Base-by-base conservation (phyloP, 2,329 filamentous ascomycete species). In the Alternaria sp. region DNA sequence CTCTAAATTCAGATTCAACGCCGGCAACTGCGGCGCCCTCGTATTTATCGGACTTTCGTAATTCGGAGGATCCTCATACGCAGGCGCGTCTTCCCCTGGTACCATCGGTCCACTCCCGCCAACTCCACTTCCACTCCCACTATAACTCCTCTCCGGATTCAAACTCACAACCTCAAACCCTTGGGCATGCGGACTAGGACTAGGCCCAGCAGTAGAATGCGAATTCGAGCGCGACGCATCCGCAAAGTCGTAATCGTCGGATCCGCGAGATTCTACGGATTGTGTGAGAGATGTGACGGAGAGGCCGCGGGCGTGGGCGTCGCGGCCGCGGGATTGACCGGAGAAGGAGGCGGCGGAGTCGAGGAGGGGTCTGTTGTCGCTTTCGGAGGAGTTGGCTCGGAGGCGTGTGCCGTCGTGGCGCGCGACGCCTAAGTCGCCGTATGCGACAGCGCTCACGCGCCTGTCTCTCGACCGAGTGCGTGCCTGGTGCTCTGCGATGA, bases 401-500 rank as follows among this genome's bases (percentile, higher is more conserved):
- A 96, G 80, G 49, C 92, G 84, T 1, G 91, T 92, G 54, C 92
- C 92, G 71, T 96, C 92, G 71, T 92, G 91, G 47, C 90, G 85
- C 1, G 91, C 92, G 14, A 94, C 87, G 33, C 92, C 92, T 5
- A 96, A 79, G 45, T 92, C 90, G 10, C 87, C 90, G 71, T 96
- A 96, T 46, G 89, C 89, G 18, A 96, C 92, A 60, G 89, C 90
- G 47, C 90, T 92, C 4, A 93, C 89, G 15, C 90, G 86, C 25
- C 90, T 85, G 60, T 91, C 87, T 37, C 33, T 37, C 33, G 33
- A 37, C 33, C 86, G 84, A 72, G 89, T 80, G 25, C 65, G 62
- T 3, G 64, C 33, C 12, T 88, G 88, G 28, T 90, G 86, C 46
- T 92, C 85, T 12, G 85, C 84, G n/a, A 86, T 86, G 65, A 85